Evolutionary conservation across 805 yeast species (phyloP), one percentile per base, ranked within the genome.

Genomic region (Maudiozyma pseudohumilis): DNA sequence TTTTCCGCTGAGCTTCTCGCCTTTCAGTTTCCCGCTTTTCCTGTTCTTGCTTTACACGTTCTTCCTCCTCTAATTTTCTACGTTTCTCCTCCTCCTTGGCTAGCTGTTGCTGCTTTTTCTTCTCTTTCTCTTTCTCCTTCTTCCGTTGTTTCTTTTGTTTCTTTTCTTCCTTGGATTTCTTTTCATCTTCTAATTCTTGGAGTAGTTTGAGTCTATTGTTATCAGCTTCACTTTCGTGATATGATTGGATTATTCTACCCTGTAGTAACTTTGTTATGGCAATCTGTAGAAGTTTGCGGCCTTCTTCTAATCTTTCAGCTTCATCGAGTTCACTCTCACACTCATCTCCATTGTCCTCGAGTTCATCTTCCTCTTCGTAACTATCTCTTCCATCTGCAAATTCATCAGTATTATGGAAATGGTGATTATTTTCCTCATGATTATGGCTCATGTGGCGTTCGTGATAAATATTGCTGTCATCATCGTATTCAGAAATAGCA

Each of bases 201-300:
- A 81, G 66, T 44, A 81, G 65, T 41, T 70, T 72, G 40, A 69
- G 63, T 9, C 80, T 70, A 40, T 79, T 69, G 48, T 82, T 92
- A 42, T 80, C 85, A 10, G 95, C 88, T 34, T 81, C 74, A 45
- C 76, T 80, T 49, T 80, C 88, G 43, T 82, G 81, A 53, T 79
- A 87, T 0, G 94, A 84, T 22, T 71, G 74, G 50, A 82, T 66
- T 23, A 88, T 72, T 32, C 86, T 71, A 46, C 75, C 77, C 50
- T 82, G 84, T 48, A 88, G 70, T 53, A 85, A 67, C 37, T 84
- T 75, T 4, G 92, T 80, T 1, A 88, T 83, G 39, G 86, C 81
- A 37, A 83, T 68, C 49, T 84, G 86, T 43, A 88, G 71, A 68
- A 85, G 71, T 19, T 81, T 75, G 27, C 88, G 80, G 10, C 89